Conservation (phyloP, 1,284 basidiomycete species). For the Filobasidium uniguttulatum region DNA sequence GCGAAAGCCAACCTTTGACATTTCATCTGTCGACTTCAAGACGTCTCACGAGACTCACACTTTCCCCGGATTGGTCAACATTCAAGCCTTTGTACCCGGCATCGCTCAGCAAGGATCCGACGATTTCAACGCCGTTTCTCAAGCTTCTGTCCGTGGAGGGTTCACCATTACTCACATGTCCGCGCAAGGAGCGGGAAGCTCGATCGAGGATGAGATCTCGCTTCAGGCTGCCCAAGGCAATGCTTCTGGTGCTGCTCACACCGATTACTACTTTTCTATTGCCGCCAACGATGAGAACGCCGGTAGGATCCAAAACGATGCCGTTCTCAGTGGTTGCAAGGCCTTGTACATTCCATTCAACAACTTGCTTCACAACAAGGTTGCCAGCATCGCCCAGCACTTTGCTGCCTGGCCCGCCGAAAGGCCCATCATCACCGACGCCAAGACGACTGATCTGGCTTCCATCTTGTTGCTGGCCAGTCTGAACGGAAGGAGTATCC, state of each 20-base stretch:
- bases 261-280: constrained; percentile 73
- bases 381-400: constrained; percentile 59
- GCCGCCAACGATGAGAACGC: constrained; percentile 60
- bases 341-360: constrained; percentile 73
- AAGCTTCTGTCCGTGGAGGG: constrained; percentile 70
- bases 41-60: constrained; percentile 79
- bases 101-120: constrained; percentile 45
- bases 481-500: constrained; percentile 75
- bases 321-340: constrained; percentile 62
- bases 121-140: constrained; percentile 56
- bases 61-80: constrained; percentile 85
- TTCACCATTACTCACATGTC: constrained; percentile 72
- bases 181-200: constrained; percentile 50
- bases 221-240: constrained; percentile 58
- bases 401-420: constrained; percentile 83
- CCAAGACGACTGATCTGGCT: constrained; percentile 80
- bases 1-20: constrained; percentile 67
- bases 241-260: constrained; percentile 52
- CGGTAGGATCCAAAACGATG: constrained; percentile 51
- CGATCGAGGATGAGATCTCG: constrained; percentile 53
- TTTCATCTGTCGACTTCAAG: constrained; percentile 86
- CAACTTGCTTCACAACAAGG: constrained; percentile 45
- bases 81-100: constrained; percentile 75
- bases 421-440: constrained; percentile 87
- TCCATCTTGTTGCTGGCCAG: constrained; percentile 86